Conservation (phyloP, 164 flowering plant species). For the Liriodendron chinense region DNA sequence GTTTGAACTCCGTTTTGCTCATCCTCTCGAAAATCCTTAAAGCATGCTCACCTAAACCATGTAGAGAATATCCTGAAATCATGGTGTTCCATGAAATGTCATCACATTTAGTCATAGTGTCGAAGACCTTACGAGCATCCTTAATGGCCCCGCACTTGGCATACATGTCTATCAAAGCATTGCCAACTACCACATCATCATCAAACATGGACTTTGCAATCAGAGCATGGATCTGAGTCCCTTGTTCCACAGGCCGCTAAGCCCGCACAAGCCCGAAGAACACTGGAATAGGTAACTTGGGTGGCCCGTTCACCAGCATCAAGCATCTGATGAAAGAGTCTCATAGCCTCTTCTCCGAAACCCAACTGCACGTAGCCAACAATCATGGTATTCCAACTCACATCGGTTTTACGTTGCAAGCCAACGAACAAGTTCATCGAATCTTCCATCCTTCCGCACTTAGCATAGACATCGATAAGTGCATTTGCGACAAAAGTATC, state of each 20-base stretch:
- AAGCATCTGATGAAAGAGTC: slow-evolving; percentile 55
- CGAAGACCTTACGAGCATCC: slow-evolving; percentile 59
- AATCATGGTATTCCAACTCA: slow-evolving; percentile 91
- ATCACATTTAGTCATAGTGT: slow-evolving; percentile 42
- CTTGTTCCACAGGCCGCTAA: slow-evolving; percentile 65
- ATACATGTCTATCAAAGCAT: slow-evolving; percentile 89
- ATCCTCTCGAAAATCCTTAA: slow-evolving; percentile 53
- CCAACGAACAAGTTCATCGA: slow-evolving; percentile 46
- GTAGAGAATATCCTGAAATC: slow-evolving; percentile 79
- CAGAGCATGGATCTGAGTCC: slow-evolving; percentile 65
- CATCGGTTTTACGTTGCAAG: slow-evolving; percentile 47
- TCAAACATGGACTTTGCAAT: slow-evolving; percentile 50
- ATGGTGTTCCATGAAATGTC: slow-evolving; percentile 85
- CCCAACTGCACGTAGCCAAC: slow-evolving; percentile 73
- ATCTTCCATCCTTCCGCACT: slow-evolving; percentile 61
- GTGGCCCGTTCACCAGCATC: slow-evolving; percentile 39
- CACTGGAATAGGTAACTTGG: slow-evolving; percentile 74
- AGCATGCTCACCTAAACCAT: slow-evolving; percentile 73
- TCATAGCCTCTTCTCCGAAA: slow-evolving; percentile 57
- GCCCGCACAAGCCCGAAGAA: slow-evolving; percentile 76
- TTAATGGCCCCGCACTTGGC: slow-evolving; percentile 81
- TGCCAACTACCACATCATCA: slow-evolving; percentile 43
- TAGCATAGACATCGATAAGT: slow-evolving; percentile 83
- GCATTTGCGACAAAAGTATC: slow-evolving; percentile 77
- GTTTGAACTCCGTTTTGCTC: slow-evolving; percentile 43